Evolutionary conservation across 306 rosid genomes (phyloP).

Genomic region (Hippophae gyantsensis): DNA sequence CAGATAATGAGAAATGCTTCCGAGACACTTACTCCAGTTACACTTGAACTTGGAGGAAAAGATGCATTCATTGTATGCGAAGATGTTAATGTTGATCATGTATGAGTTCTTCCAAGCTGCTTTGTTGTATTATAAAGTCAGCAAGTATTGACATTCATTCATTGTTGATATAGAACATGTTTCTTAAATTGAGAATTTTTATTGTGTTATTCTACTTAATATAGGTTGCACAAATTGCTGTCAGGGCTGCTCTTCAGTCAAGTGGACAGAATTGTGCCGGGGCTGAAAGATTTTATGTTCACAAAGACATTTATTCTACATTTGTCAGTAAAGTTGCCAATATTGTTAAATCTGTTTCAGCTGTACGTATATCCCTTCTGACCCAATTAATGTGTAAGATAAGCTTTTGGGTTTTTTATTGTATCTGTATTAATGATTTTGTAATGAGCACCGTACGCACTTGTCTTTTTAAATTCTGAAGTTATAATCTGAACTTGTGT

Average conservation of each 20-base stretch:
- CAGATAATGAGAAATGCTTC: constrained; percentile 95
- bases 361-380: constrained; percentile 39
- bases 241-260: constrained; percentile 83
- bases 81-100: constrained; percentile 82
- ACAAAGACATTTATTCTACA: constrained; percentile 58
- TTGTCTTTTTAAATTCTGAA: constrained; percentile 1
- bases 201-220: constrained; percentile 19
- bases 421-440: constrained; percentile 1
- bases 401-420: too few relatives aligned
- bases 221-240: constrained; percentile 90
- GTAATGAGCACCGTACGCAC: background rate
- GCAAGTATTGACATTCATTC: constrained; percentile 10
- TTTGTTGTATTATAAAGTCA: constrained; percentile 3
- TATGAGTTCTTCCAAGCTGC: constrained; percentile 29
- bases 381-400: too few relatives aligned
- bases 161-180: constrained; percentile 4
- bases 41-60: constrained; percentile 98
- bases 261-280: constrained; percentile 99
- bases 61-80: constrained; percentile 94
- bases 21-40: constrained; percentile 76
- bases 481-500: background rate
- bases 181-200: background rate
- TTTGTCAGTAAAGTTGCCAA: constrained; percentile 63
- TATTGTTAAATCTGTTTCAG: constrained; percentile 74
- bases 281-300: constrained; percentile 94